Evolutionary conservation across 495 filamentous ascomycete species (phyloP).

Genomic region (Aspergillus bertholletiae): DNA sequence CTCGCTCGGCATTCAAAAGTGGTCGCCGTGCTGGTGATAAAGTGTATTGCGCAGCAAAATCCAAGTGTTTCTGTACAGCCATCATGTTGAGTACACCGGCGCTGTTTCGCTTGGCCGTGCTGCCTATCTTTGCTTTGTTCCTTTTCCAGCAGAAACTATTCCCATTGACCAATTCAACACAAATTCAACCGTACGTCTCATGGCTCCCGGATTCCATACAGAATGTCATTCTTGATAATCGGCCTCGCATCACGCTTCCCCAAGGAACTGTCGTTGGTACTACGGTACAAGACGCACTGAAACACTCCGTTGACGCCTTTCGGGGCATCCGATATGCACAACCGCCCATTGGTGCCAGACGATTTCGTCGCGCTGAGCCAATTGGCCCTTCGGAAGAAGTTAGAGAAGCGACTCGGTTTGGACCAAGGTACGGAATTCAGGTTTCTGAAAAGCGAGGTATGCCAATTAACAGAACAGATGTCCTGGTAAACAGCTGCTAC

Average conservation of each 20-base stretch:
- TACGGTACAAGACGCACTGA: conserved; percentile 32
- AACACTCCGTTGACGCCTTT: conserved; percentile 52
- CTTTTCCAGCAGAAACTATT: neutral
- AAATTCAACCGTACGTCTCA: neutral
- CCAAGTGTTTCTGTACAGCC: neutral
- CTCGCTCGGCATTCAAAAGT: conserved; percentile 1
- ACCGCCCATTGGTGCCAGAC: conserved; percentile 49
- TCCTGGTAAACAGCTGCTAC: conserved; percentile 13
- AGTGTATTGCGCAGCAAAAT: neutral
- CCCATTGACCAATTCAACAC: neutral
- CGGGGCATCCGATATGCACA: conserved; percentile 60
- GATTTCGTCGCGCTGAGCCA: conserved; percentile 48
- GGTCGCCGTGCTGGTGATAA: neutral
- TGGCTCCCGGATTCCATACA: neutral
- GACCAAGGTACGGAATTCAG: conserved; percentile 21
- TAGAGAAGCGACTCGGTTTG: conserved; percentile 41
- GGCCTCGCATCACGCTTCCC: conserved; percentile 36
- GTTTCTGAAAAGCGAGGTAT: conserved; percentile 18
- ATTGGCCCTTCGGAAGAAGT: conserved; percentile 29
- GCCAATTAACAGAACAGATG: neutral
- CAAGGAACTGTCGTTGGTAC: conserved; percentile 56
- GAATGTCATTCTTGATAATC: neutral
- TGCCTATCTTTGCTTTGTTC: conserved; percentile 3
- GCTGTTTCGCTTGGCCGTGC: neutral
- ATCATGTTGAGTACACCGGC: neutral